A percentile compares a stretch with the other conserved stretches of the same genome.
phyloP scores from a whole-genome alignment of 2,329 filamentous ascomycete genomes.

The Chaetomium sp. region DNA sequence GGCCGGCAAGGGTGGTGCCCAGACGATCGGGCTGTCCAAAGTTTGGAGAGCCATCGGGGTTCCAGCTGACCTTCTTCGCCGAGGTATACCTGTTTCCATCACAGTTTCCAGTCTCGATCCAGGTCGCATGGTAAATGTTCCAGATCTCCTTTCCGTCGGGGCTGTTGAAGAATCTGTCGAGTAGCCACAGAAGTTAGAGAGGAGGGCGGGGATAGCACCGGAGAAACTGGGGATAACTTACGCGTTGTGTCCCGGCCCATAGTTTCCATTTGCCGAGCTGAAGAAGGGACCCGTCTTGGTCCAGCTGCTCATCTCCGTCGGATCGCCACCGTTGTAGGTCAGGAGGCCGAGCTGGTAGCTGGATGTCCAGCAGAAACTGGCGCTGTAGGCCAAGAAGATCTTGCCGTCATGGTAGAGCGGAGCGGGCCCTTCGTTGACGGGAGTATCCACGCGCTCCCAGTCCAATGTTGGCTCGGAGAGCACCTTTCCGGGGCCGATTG shows the following conservation, averaged over 20 bases:
- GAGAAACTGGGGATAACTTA: neutral
- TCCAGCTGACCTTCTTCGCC: conserved; percentile 53
- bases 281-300: conserved; percentile 55
- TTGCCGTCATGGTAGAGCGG: conserved; percentile 56
- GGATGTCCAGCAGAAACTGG: conserved; percentile 59
- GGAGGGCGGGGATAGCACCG: neutral
- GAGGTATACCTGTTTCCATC: conserved; percentile 57
- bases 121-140: conserved; percentile 59
- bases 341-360: conserved; percentile 57
- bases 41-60: conserved; percentile 54
- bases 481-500: conserved; percentile 45
- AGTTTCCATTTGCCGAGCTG: conserved; percentile 57
- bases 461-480: conserved; percentile 53
- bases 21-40: conserved; percentile 44
- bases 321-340: conserved; percentile 57
- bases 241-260: conserved; percentile 57
- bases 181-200: neutral
- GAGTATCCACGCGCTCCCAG: conserved; percentile 53
- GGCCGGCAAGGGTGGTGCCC: conserved; percentile 17
- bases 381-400: conserved; percentile 57
- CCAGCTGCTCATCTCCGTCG: conserved; percentile 49
- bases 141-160: conserved; percentile 57
- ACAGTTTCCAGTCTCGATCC: conserved; percentile 52
- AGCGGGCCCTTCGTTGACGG: conserved; percentile 59
- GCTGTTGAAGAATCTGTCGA: conserved; percentile 56